These are phyloP conservation scores for Pestalotiopsis fici DNA, from an alignment of 2,329 filamentous ascomycete species.

Conservation along the genomic window DNA sequence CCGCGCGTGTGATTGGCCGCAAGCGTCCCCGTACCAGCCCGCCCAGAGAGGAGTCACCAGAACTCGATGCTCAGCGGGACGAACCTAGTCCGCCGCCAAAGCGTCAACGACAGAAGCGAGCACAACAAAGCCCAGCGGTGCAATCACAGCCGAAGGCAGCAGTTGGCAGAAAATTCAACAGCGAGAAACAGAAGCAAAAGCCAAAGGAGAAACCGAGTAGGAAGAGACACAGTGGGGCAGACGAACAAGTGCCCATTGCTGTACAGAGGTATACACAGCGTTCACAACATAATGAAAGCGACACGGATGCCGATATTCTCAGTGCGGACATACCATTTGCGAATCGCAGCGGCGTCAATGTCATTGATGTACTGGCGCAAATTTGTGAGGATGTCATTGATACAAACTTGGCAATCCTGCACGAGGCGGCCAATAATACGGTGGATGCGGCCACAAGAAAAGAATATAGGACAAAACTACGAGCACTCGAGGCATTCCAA, in stretches of 20 bases:
- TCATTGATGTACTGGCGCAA: conserved; percentile 62
- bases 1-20: conserved; percentile 36
- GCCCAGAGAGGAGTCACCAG: conserved; percentile 38
- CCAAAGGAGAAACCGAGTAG: conserved; percentile 20
- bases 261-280: conserved; percentile 61
- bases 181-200: background rate
- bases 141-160: conserved; percentile 39
- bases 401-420: conserved; percentile 48
- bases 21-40: conserved; percentile 43
- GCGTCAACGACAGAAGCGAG: conserved; percentile 33
- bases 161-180: background rate
- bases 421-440: conserved; percentile 42
- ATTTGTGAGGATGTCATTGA: conserved; percentile 62
- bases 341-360: conserved; percentile 57
- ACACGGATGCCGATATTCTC: conserved; percentile 41
- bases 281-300: conserved; percentile 39
- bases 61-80: conserved; percentile 36
- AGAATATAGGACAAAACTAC: conserved; percentile 55
- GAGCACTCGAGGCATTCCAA: conserved; percentile 59
- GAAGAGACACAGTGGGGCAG: conserved; percentile 23
- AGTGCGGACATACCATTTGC: conserved; percentile 54
- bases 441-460: conserved; percentile 48
- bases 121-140: conserved; percentile 39
- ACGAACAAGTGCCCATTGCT: conserved; percentile 51
- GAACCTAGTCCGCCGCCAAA: conserved; percentile 33